Evolutionary conservation across 768 basidiomycete species (phyloP), one percentile per base, ranked within the genome.

Genomic region (Megacollybia marginata): DNA sequence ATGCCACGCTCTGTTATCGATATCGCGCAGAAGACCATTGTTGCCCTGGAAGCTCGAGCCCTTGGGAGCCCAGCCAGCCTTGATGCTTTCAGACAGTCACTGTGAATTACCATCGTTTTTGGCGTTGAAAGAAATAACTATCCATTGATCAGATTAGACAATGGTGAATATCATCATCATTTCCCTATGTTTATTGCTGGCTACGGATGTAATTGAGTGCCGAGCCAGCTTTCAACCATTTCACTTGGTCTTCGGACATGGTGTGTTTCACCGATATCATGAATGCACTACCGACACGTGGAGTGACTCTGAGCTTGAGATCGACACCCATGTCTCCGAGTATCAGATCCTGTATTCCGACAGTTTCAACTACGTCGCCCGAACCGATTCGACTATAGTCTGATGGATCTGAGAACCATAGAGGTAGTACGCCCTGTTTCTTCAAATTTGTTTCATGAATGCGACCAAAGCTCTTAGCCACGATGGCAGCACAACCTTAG

Each of bases 371-470:
- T 16, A 76, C 60, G 62, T 98, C 94, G 11, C 89, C 89, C 43
- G 88, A 75, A 9, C 80, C 83, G 57, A 99, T 92, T 43, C 78
- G 82, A 45, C 71, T 66, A 66, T 99, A 98, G 68, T 97, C 93
- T 8, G 71, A 66, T 65, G 90, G 90, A 65, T 96, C 78, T 7
- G 69, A 78, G 61, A 98, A 91, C 86, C 92, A 96, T n/a, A 98
- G 73, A 12, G 96, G 96, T 16, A 99, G 76, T 46, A 99, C 73
- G 33, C 96, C 96, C 80, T 99, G 96, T 80, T 99, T 99, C 90
- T 94, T 96, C 51, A 97, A 69, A 65, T 97, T 97, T 6, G 94
- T 95, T 71, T 98, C 96, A 63, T 99, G 96, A 46, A 99, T 99
- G 46, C 96, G 86, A 55, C 96, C 96, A 60, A 99, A 97, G 2